These are phyloP conservation scores for Acacia concinna DNA, from an alignment of 331 rosid genomes.

Conservation along the genomic window DNA sequence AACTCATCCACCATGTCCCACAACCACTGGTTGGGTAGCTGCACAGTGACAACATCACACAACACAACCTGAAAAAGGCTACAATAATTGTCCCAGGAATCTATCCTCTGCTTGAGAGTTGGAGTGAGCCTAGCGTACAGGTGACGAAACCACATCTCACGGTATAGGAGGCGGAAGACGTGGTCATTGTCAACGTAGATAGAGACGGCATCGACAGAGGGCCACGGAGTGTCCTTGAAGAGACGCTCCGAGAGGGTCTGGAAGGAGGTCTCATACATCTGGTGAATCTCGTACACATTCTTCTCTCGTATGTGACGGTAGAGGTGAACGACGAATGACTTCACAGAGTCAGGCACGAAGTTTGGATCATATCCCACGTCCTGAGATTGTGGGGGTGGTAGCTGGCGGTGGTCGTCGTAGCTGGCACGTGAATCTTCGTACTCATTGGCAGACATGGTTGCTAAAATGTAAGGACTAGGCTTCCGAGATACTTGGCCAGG, in stretches of 20 bases:
- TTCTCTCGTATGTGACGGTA: conserved; percentile 96
- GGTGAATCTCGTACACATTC: conserved; percentile 95
- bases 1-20: conserved; percentile 99
- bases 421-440: conserved; percentile 43
- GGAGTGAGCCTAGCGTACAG: conserved; percentile 87
- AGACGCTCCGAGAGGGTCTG: conserved; percentile 84
- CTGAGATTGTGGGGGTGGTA: conserved; percentile 36
- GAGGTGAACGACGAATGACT: conserved; percentile 83
- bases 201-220: conserved; percentile 91
- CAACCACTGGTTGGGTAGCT: conserved; percentile 93
- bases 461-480: not conserved
- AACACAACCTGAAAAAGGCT: conserved; percentile 90
- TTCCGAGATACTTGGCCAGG: conserved; percentile 20
- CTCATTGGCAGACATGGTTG: conserved; percentile 53
- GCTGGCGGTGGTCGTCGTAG: conserved; percentile 43
- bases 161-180: conserved; percentile 90
- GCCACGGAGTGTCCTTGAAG: conserved; percentile 98
- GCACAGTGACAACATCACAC: conserved; percentile 97
- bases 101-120: conserved; percentile 88
- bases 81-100: conserved; percentile 96
- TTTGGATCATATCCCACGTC: conserved; percentile 87
- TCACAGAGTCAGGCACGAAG: conserved; percentile 86
- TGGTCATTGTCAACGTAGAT: conserved; percentile 87
- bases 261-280: conserved; percentile 89
- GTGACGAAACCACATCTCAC: conserved; percentile 99